Evolutionary conservation across 805 yeast genomes (phyloP), one percentile per base, ranked within the genome.

Genomic region (Metschnikowia gruessii): DNA sequence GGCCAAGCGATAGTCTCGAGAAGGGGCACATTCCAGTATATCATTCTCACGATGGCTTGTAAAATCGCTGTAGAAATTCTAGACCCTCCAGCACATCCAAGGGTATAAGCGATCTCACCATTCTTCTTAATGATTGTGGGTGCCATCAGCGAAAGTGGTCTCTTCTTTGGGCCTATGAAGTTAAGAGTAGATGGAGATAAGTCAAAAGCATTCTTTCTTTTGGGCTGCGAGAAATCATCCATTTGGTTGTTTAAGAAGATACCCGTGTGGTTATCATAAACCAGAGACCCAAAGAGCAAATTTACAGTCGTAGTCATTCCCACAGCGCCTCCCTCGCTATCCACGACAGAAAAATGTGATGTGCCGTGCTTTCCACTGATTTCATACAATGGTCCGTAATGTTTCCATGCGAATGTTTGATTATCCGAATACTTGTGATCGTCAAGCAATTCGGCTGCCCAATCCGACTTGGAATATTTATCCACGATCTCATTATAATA

Each of bases 21-120:
- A 3, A 90, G 60, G 1, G 82, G 74, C 68, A 80, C 61, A 1
- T 75, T 65, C 58, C 81, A 79, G 60, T 79, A 80, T 51, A 83
- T 81, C 2, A 72, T 68, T 43, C 97, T 69, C 1, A 87, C 74
- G 15, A 92, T 76, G 0, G 92, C 90, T 62, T 90, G 94, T 46
- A 92, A 76, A 3, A 92, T 81, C 1, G 95, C 80, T 0, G 96
- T 87, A 12, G 86, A 74, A 42, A 92, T 92, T 45, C 94, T 72
- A 6, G 94, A 84, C 0, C 98, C 98, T 9, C 99, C 99, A 1
- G 97, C 95, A 0, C 96, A 94, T 0, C 97, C 98, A 48, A 92
- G 76, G 4, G 85, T 79, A 7, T 50, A 35, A 16, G 79, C 69
- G 1, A 87, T 67, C 40, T 46, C 40, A n/a, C 57, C 59, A 12